Base-by-base conservation (phyloP, 1,284 basidiomycete genomes). In the Ceratobasidium sp. region DNA sequence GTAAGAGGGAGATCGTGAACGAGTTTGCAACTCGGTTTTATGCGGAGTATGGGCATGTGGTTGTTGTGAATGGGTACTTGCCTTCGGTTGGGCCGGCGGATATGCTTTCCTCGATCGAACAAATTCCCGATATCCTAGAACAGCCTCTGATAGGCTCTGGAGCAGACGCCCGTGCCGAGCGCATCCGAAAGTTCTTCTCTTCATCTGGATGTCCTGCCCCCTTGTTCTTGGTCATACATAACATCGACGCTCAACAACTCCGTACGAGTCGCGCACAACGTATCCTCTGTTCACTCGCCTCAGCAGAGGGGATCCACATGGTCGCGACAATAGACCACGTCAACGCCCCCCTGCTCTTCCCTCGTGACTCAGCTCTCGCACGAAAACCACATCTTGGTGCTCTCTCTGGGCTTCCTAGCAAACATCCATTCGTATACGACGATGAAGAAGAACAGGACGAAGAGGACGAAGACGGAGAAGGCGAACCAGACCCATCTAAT, bases 301-400 rank as follows among this genome's bases (percentile, higher is more conserved):
- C 89, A 24, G 88, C 87, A 65, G 90, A 90, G 1, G 85, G 87
- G 76, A 91, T 97, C 76, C 94, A 95, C 82, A 82, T 98, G 73
- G 84, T 91, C 62, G 93, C 93, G 0, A 94, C 95, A 24, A 86
- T 96, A 65, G 96, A 98, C 83, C 93, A 96, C 83, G 84, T 96
- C 79, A 90, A 93, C 79, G 87, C 93, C 0, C 89, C 94, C 0
- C 85, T 95, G 24, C 86, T 97, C 17, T 97, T 93, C 87, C 88
- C 90, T 1, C 84, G 89, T 24, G 86, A 88, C 9, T 91, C 91
- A 77, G 81, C 85, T 22, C 86, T 88, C 67, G 83, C 88, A 7
- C 85, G 89, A 45, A 89, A 89, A 80, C 81, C 84, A 50, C 41
- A 79, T 54, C 22, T 60, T 7, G 48, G 56, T 7, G 48, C 45